Conservation (phyloP, 2,329 filamentous ascomycete species). For the Elsinoe arachidis region DNA sequence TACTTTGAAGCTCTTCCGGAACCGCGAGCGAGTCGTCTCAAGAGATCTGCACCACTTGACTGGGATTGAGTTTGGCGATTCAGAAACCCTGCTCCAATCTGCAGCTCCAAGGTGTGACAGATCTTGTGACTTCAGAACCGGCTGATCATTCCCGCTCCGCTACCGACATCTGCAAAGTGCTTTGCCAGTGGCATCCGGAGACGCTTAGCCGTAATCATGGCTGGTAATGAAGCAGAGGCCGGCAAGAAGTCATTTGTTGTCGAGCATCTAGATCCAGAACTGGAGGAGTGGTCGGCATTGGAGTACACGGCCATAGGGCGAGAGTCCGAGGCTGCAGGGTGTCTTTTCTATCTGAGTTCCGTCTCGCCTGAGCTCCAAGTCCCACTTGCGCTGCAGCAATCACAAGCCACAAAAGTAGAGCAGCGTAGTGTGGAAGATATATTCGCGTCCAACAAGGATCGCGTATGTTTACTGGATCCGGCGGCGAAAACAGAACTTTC, state of each 20-base stretch:
- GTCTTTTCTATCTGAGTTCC: slow-evolving; percentile 72
- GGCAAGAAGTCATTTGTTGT: slow-evolving; percentile 68
- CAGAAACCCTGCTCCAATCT: not conserved
- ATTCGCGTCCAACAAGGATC: slow-evolving; percentile 60
- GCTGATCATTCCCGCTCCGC: not conserved
- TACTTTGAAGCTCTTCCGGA: not conserved
- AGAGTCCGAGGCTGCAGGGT: slow-evolving; percentile 61
- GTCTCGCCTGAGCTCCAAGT: slow-evolving; percentile 59
- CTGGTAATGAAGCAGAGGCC: not conserved
- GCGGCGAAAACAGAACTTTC: slow-evolving; percentile 70
- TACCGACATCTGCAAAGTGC: not conserved
- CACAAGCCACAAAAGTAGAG: slow-evolving; percentile 61
- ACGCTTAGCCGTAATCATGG: not conserved
- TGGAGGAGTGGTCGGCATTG: slow-evolving; percentile 87
- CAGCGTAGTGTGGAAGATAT: slow-evolving; percentile 69
- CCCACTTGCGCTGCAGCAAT: slow-evolving; percentile 48
- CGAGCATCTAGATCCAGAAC: slow-evolving; percentile 90
- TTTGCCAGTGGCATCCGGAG: not conserved
- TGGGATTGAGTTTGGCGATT: slow-evolving; percentile 2
- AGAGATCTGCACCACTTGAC: not conserved
- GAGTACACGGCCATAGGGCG: slow-evolving; percentile 83
- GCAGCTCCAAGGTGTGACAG: not conserved
- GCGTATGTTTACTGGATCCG: slow-evolving; percentile 84
- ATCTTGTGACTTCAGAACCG: not conserved
- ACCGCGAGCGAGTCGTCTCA: not conserved